Percentiles rank a stretch among this genome's conserved stretches.
Conservation (phyloP, 345 rosid genomes). For the Aegle marmelos region DNA sequence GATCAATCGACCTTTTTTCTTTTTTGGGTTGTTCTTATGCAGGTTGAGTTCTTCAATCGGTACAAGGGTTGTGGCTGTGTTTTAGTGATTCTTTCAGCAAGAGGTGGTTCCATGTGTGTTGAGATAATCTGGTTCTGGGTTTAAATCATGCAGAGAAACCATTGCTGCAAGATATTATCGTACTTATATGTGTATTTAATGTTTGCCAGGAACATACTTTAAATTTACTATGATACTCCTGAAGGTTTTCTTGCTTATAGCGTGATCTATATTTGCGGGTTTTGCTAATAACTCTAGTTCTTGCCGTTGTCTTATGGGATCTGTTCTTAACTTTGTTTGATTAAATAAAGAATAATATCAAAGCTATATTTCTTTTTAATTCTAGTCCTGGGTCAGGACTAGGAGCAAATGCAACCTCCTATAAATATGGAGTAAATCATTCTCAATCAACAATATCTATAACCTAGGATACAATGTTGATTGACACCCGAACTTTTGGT, state of each 20-base stretch:
- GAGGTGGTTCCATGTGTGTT: neutral
- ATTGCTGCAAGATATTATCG: neutral
- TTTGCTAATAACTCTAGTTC: neutral
- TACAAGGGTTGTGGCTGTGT: conserved; percentile 55
- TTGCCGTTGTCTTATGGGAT: neutral
- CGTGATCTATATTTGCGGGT: neutral
- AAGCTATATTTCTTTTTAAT: too few relatives aligned
- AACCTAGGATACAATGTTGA: too few relatives aligned
- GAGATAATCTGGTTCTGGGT: neutral
- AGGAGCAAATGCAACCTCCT: too few relatives aligned
- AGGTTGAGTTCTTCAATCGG: conserved; percentile 88
- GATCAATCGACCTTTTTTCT: neutral
- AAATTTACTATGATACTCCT: neutral
- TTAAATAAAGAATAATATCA: too few relatives aligned
- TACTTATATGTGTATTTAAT: too few relatives aligned
- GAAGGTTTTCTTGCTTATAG: neutral
- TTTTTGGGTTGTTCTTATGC: conserved; percentile 18
- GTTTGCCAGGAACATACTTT: neutral
- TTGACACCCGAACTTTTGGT: too few relatives aligned
- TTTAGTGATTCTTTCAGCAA: neutral
- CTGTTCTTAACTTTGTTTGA: too few relatives aligned
- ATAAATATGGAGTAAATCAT: too few relatives aligned
- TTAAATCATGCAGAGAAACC: neutral
- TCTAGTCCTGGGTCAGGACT: too few relatives aligned
- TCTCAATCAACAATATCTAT: too few relatives aligned